Base-by-base conservation (phyloP, 2,329 filamentous ascomycete species). In the Coniochaeta sp. region DNA sequence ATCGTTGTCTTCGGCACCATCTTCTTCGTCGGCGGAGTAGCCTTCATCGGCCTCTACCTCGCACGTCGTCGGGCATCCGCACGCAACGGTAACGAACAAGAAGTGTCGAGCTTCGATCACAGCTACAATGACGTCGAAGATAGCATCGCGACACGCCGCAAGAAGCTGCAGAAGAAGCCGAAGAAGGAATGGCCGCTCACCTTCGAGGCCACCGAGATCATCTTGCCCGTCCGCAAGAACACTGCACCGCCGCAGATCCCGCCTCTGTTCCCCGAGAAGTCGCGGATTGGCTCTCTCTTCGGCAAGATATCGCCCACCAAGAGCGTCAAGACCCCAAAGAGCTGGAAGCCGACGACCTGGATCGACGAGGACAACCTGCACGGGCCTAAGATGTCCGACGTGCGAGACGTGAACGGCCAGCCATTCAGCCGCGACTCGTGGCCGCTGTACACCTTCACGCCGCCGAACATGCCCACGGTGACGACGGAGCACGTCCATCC, bases 311-410 rank as follows among this genome's bases (percentile, higher is more conserved):
- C 34, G n/a, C 55, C 55, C 4, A 34, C 55, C 55, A 57, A 40
- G 55, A 30, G 24, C 34, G n/a, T 22, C 2, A 30, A 34, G 34
- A 57, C 54, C 28, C 7, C 28, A 24, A 56, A 38, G 54, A 57
- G 34, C 55, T 56, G 34, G 30, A 40, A 34, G 38, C 34, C 44
- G 66, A 68, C 63, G 10, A 75, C 74, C 19, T 82, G 79, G 79
- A 77, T 81, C 30, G 79, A 81, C 60, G 80, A 81, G 63, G 79
- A 83, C 57, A 75, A 74, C 59, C 70, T 80, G n/a, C 79, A 81
- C 61, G 79, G 79, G 4, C 79, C 79, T 10, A 73, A 70, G 63
- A 67, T 79, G 56, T 65, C 65, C 28, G 67, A 63, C 60, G 47
- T 52, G 4, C 22, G 47, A 30, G 47, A 52, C 26, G 47, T 52